Evolutionary conservation across 2,329 filamentous ascomycete genomes (phyloP), one percentile per base, ranked within the genome.

Genomic region (Clarireedia paspali): DNA sequence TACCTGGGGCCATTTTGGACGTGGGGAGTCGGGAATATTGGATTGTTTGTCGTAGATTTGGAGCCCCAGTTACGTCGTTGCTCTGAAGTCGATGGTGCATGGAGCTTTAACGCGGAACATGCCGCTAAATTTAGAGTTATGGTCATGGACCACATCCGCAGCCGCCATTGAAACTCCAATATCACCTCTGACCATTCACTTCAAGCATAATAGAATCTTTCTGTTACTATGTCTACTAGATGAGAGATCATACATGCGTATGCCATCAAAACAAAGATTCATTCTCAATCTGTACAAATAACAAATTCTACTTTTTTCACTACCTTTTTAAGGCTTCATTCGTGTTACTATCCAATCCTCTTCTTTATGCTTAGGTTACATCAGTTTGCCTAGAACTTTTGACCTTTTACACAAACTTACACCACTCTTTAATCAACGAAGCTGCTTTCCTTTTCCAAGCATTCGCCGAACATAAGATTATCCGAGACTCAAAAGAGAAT

Each of bases 1-100:
- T 75, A 64, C 74, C 73, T 56, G 73, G 70, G 63, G 75, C 74
- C 78, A 82, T 81, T 64, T 67, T 73, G 72, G 20, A 44, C 42
- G 38, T 4, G 14, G 24, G 23, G 5, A 9, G 26, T 50, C 36
- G 6, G 17, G 7, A 24, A 26, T 42, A 5, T 42, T 4, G 34
- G 30, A 15, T 38, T 10, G 14, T 23, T 46, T 26, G 23, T 50
- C 17, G 20, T 6, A 36, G 24, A 36, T 23, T 26, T 49, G 23
- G 30, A 3, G 12, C 30, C 30, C 30, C 30, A 34, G 47, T 23
- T 20, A 42, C 38, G 60, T 62, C 57, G 62, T 63, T 57, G 55
- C 52, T 34, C 59, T 62, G 60, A 61, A 57, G 47, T 48, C 57
- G 66, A 23, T 50, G 36, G 42, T 23, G 42, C 12, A 23, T 46